Evolutionary conservation across 768 basidiomycete species (phyloP), one percentile per base, ranked within the genome.

Genomic region (Auricularia heimuer): DNA sequence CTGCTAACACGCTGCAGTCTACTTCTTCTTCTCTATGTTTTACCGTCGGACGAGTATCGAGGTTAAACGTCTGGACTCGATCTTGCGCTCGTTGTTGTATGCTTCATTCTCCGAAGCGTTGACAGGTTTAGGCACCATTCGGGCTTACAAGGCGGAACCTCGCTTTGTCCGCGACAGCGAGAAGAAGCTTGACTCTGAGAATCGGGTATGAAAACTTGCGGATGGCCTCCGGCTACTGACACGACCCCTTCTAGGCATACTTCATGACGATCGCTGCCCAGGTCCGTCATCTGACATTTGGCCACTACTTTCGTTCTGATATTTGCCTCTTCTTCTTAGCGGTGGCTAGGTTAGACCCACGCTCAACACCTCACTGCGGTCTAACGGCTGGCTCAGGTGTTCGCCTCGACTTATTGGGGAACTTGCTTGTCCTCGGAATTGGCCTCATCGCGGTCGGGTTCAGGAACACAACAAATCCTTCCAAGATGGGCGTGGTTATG

Each of bases 341-440:
- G 47, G 4, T 51, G 47, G 47, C 47, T 51, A 4, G 47, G 47
- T 51, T 6, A 16, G 47, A 14, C 16, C 42, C n/a, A 33, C 45
- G 7, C 42, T 29, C 39, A 8, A 14, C 12, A 14, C 12, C 39
- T 29, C 33, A 10, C 42, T 54, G 71, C 71, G 0, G 12, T 65
- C 60, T 39, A 60, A 63, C 10, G 64, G 64, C 14, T 58, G 65
- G n/a, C 76, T 29, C 88, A 1, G 79, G 79, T 3, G 72, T 87
- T 8, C 78, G 88, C 12, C 78, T 91, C 1, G 88, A 90, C 66
- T 73, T 88, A 29, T 82, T 88, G 33, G 86, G 83, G 1, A 87
- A 88, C 69, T 66, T 85, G n/a, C 74, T 91, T 14, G 78, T 90
- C 29, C 77, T 90, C n/a, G 86, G 87, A 1, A 88, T 92, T 56